Base-by-base conservation (phyloP, 2,329 filamentous ascomycete species). In the Sporothrix luriei region DNA sequence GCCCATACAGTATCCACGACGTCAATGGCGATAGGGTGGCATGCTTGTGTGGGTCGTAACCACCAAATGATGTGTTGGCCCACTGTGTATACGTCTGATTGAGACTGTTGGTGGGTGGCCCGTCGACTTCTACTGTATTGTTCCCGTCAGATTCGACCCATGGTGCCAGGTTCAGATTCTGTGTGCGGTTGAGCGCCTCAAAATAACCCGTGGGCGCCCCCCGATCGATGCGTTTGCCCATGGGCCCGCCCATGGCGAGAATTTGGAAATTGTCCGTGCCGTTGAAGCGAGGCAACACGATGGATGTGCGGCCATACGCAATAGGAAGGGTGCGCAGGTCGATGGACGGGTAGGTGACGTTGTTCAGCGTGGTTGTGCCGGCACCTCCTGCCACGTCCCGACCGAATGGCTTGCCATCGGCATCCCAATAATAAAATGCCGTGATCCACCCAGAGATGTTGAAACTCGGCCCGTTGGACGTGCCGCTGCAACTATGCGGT, bases 361-460 rank as follows among this genome's bases (percentile, higher is more conserved):
- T 64, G 6, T 75, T 71, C 3, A 73, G 70, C 26, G 21, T 49
- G 21, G 52, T 38, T 43, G 52, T n/a, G 33, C 14, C 9, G 13
- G 26, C 19, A 6, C 24, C n/a, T 14, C 9, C 40, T 19, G 16
- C 29, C 4, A 24, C 33, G n/a, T 64, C 51, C 4, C 70, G 65
- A 29, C 73, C 70, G n/a, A 75, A 73, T 4, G 70, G 70, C 29
- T 69, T 40, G 0, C 83, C 84, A 19, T 78, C 70, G 0, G 73
- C 74, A 19, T 76, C 73, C 81, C 82, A 85, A 72, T 81, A 82
- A 72, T 80, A 76, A 71, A 85, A 84, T 0, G 79, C 82, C 0
- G 81, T 81, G 67, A 84, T 79, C 83, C 83, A 86, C 5, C 84
- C 84, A 0, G 79, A 81, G 2, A 84, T 71, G 61, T 77, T 76